A percentile compares a stretch with the other conserved stretches of the same genome.
These are phyloP conservation scores for Cladosporium sp. DNA, from an alignment of 2,329 filamentous ascomycete genomes.

Conservation along the genomic window DNA sequence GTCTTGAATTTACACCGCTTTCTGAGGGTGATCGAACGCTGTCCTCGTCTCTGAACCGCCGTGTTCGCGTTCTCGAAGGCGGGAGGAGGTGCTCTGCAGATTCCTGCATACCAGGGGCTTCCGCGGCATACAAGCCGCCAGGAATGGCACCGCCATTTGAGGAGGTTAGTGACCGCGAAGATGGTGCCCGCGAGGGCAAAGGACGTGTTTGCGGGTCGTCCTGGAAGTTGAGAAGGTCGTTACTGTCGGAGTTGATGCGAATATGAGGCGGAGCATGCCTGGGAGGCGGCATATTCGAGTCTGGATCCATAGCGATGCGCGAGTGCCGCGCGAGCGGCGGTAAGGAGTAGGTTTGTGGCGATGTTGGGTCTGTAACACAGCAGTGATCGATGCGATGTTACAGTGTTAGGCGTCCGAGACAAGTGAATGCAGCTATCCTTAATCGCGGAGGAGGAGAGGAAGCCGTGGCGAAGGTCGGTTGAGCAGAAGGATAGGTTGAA, in stretches of 20 bases:
- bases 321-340: constrained; percentile 11
- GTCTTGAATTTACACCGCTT: constrained; percentile 53
- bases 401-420: neutral
- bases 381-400: neutral
- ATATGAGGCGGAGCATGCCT: constrained; percentile 51
- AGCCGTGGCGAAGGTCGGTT: constrained; percentile 1
- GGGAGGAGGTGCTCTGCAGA: constrained; percentile 50
- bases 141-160: constrained; percentile 32
- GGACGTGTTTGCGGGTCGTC: constrained; percentile 28
- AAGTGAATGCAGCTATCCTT: constrained; percentile 1
- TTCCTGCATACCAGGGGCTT: constrained; percentile 30
- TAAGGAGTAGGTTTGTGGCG: neutral
- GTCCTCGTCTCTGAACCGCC: constrained; percentile 50
- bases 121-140: constrained; percentile 17
- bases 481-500: too few species aligned
- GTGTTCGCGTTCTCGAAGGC: constrained; percentile 45
- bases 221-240: constrained; percentile 45
- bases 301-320: constrained; percentile 18
- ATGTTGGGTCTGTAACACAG: neutral
- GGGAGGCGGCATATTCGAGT: constrained; percentile 21
- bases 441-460: neutral
- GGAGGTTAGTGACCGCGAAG: constrained; percentile 44
- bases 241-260: constrained; percentile 58
- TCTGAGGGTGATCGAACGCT: constrained; percentile 47
- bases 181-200: constrained; percentile 36